phyloP scores from a whole-genome alignment of 2,329 filamentous ascomycete genomes.

The Beauveria asiatica region DNA sequence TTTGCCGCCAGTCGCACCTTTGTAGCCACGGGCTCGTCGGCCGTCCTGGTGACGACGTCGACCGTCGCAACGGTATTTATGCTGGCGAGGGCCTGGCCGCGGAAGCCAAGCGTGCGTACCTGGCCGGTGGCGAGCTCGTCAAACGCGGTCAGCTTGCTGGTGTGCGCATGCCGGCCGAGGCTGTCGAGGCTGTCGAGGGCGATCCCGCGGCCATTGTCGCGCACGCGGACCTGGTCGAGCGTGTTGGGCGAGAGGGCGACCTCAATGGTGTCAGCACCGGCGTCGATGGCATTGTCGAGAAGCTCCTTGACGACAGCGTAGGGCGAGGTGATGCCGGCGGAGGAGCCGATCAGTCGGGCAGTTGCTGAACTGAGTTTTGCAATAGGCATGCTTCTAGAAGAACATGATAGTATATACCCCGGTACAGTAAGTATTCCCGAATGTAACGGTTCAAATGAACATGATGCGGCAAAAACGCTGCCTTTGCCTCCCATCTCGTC shows the following conservation, averaged over 20 bases:
- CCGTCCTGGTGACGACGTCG: conserved; percentile 53
- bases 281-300: conserved; percentile 69
- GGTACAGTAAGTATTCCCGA: neutral
- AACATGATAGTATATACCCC: neutral
- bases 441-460: neutral
- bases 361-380: conserved; percentile 38
- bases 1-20: conserved; percentile 33
- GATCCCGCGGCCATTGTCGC: conserved; percentile 69
- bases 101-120: conserved; percentile 60
- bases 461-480: neutral
- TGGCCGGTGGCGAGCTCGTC: conserved; percentile 51
- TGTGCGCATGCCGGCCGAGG: conserved; percentile 59
- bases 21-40: conserved; percentile 50
- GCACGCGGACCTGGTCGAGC: conserved; percentile 59
- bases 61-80: conserved; percentile 47
- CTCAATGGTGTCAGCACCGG: conserved; percentile 56
- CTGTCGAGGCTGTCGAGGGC: conserved; percentile 48
- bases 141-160: conserved; percentile 62
- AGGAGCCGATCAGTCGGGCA: conserved; percentile 50
- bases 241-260: conserved; percentile 57
- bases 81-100: conserved; percentile 65
- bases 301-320: conserved; percentile 64
- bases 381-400: conserved; percentile 37
- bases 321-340: conserved; percentile 51
- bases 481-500: neutral